Evolutionary conservation across 441 rosid genomes (phyloP).

Genomic region (Rhodomyrtus psidioides): DNA sequence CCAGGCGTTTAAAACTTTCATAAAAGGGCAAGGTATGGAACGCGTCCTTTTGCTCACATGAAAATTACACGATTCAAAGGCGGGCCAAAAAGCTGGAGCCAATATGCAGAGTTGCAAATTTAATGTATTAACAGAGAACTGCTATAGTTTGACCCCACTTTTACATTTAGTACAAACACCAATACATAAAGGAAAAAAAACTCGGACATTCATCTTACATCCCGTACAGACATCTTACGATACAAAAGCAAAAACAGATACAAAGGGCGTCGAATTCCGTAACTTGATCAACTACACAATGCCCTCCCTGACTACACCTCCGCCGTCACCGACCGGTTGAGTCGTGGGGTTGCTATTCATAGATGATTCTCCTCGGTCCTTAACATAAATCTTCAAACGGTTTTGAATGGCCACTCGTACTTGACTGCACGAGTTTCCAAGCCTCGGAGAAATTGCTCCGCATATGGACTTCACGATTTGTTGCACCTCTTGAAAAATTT

Average conservation of each 20-base stretch:
- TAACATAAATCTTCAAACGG: not conserved
- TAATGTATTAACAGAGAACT: not conserved
- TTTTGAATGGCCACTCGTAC: rapidly evolving
- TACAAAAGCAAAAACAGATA: not conserved
- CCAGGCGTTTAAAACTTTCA: not conserved
- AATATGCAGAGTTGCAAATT: not conserved
- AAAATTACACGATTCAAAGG: no score
- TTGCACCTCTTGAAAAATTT: not conserved
- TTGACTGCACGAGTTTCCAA: not conserved
- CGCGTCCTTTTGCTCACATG: not conserved
- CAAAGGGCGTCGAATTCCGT: not conserved
- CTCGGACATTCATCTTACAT: not conserved
- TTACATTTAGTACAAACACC: not conserved
- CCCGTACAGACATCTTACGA: not conserved
- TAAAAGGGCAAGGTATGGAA: not conserved
- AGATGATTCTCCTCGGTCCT: not conserved
- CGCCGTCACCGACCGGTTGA: rapidly evolving
- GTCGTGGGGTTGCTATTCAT: not conserved
- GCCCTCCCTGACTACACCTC: rapidly evolving
- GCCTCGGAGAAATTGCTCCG: not conserved
- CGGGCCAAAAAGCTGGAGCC: no score
- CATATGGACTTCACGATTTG: not conserved
- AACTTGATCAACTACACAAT: not conserved
- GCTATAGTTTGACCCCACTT: not conserved
- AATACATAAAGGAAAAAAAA: not conserved